Conservation (phyloP, 169 alveolate genomes). For the Plasmodium malariae region DNA sequence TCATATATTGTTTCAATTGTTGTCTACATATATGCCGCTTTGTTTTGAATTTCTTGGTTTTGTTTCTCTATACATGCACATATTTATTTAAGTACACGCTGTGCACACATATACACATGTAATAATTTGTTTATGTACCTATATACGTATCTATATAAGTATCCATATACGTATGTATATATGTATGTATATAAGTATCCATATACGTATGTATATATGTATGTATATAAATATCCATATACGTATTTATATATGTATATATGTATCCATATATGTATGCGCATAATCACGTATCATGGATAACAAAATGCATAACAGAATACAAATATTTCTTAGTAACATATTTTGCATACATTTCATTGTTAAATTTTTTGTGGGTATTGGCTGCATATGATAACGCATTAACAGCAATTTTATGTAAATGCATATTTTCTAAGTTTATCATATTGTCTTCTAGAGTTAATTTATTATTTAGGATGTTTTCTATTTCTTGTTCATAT, state of each 20-base stretch:
- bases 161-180: background rate
- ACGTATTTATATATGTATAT: background rate
- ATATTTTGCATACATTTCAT: constrained; percentile 51
- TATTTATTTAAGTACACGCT: too few relatives aligned
- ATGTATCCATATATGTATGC: background rate
- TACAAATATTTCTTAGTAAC: background rate
- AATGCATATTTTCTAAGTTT: constrained; percentile 84
- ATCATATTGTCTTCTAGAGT: constrained; percentile 86
- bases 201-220: too few relatives aligned
- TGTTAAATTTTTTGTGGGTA: constrained; percentile 71
- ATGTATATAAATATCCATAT: background rate
- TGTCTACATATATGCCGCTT: too few relatives aligned
- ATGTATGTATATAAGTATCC: too few relatives aligned
- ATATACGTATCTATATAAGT: too few relatives aligned
- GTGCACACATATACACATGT: too few relatives aligned
- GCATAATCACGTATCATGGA: background rate
- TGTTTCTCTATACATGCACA: background rate
- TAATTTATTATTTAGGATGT: constrained; percentile 78
- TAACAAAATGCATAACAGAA: background rate
- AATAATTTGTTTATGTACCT: too few relatives aligned
- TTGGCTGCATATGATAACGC: constrained; percentile 80
- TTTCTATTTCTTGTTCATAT: constrained; percentile 81
- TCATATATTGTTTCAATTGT: too few relatives aligned
- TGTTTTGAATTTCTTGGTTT: too few relatives aligned
- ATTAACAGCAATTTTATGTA: constrained; percentile 84